These are phyloP conservation scores for Canavalia ensiformis DNA, from an alignment of 306 rosid genomes.

Conservation along the genomic window DNA sequence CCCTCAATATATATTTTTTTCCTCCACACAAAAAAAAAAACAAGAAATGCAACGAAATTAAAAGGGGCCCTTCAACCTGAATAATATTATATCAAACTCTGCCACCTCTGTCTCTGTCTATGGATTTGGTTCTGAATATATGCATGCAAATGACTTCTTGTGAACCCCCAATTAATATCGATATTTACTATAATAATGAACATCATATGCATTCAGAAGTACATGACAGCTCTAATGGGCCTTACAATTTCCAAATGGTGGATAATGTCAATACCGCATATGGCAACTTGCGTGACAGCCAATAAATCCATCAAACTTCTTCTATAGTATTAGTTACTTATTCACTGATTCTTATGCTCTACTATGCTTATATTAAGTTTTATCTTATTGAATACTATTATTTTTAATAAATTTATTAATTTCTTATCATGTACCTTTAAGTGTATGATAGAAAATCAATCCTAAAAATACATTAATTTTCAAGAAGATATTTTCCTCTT, in stretches of 20 bases:
- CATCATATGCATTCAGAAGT: slow-evolving; percentile 39
- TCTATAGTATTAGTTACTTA: background rate
- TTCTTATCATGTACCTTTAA: too few relatives aligned
- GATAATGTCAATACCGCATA: slow-evolving; percentile 43
- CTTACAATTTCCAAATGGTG: slow-evolving; percentile 39
- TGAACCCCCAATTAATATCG: slow-evolving; percentile 49
- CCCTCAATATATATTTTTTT: background rate
- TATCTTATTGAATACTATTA: too few relatives aligned
- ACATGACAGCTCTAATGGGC: slow-evolving; percentile 59
- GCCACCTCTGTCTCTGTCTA: background rate
- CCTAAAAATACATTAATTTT: background rate
- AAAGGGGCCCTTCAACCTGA: too few relatives aligned
- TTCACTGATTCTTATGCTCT: background rate
- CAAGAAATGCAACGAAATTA: background rate
- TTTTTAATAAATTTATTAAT: too few relatives aligned
- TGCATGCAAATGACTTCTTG: slow-evolving; percentile 49
- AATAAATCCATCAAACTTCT: slow-evolving; percentile 32
- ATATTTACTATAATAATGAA: slow-evolving; percentile 39
- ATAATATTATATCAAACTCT: background rate
- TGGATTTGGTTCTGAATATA: slow-evolving; percentile 23
- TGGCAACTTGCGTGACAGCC: slow-evolving; percentile 63
- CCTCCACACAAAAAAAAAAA: background rate
- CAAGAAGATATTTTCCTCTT: background rate
- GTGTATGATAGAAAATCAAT: too few relatives aligned
- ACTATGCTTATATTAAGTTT: background rate